Conservation (phyloP, 208 protist genomes). For the Plasmodiophora brassicae region DNA sequence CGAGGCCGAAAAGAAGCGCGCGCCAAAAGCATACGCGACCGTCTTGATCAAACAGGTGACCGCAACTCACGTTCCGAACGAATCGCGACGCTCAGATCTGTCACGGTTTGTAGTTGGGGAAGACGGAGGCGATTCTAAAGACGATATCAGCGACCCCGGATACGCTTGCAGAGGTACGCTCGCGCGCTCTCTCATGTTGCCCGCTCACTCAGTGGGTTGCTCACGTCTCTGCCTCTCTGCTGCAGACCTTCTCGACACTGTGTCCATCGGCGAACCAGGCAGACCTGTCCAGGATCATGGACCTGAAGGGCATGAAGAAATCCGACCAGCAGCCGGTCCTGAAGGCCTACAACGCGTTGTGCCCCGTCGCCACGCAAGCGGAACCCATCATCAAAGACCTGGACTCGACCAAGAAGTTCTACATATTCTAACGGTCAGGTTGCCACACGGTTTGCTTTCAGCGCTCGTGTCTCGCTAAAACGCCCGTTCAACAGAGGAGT, state of each 20-base stretch:
- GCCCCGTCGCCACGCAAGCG: not conserved
- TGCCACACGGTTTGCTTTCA: no score
- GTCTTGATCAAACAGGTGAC: not conserved
- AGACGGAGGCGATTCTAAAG: slow-evolving; percentile 23
- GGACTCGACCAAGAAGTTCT: slow-evolving; percentile 4
- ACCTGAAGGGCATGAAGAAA: slow-evolving; percentile 13
- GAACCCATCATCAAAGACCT: not conserved
- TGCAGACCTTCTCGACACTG: slow-evolving; percentile 5
- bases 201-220: no score
- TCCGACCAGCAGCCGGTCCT: not conserved
- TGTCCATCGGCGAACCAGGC: not conserved
- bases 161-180: slow-evolving; percentile 7
- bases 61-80: no score
- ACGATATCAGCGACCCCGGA: not conserved
- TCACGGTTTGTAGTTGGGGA: not conserved
- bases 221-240: no score
- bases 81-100: no score
- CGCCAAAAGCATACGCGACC: not conserved
- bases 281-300: not conserved
- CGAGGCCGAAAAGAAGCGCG: not conserved
- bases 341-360: slow-evolving; percentile 7
- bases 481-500: no score
- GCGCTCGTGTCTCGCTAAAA: no score
- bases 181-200: not conserved
- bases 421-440: not conserved